Percentiles rank a stretch among this genome's conserved stretches.
These are phyloP conservation scores for Xerocomus amazonicus DNA, from an alignment of 1,284 basidiomycete genomes.

Conservation along the genomic window DNA sequence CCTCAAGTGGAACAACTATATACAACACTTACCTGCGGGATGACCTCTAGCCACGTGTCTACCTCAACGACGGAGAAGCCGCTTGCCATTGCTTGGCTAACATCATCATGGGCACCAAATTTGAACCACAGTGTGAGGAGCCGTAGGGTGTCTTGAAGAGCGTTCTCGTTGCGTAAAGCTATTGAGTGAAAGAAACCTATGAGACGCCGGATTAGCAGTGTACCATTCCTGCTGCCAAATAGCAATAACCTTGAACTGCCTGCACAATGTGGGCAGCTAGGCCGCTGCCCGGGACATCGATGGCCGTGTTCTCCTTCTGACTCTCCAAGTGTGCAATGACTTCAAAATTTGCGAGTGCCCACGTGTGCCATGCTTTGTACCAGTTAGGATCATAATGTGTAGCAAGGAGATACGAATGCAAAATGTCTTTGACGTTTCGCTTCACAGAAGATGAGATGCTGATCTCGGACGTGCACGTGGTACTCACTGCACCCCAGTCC, in stretches of 20 bases:
- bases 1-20: background rate
- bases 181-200: slow-evolving; percentile 96
- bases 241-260: slow-evolving; percentile 77
- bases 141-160: slow-evolving; percentile 92
- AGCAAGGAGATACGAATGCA: slow-evolving; percentile 83
- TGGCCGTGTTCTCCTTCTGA: slow-evolving; percentile 54
- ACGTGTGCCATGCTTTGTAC: slow-evolving; percentile 99
- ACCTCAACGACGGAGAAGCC: slow-evolving; percentile 92
- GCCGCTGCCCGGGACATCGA: slow-evolving; percentile 68
- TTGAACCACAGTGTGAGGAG: slow-evolving; percentile 98
- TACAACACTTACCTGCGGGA: slow-evolving; percentile 73
- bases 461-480: slow-evolving; percentile 4
- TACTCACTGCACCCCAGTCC: slow-evolving; percentile 72
- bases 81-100: slow-evolving; percentile 85
- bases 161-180: slow-evolving; percentile 84
- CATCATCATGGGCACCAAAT: slow-evolving; percentile 89
- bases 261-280: slow-evolving; percentile 90
- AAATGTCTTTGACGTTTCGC: slow-evolving; percentile 78
- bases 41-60: slow-evolving; percentile 98
- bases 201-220: slow-evolving; percentile 4
- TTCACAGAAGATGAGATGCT: slow-evolving; percentile 31
- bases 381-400: slow-evolving; percentile 92
- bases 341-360: slow-evolving; percentile 96
- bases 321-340: slow-evolving; percentile 84
- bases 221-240: background rate